Evolutionary conservation across 805 yeast species (phyloP), one percentile per base, ranked within the genome.

Genomic region (Saccharomycopsis synnaedendra): DNA sequence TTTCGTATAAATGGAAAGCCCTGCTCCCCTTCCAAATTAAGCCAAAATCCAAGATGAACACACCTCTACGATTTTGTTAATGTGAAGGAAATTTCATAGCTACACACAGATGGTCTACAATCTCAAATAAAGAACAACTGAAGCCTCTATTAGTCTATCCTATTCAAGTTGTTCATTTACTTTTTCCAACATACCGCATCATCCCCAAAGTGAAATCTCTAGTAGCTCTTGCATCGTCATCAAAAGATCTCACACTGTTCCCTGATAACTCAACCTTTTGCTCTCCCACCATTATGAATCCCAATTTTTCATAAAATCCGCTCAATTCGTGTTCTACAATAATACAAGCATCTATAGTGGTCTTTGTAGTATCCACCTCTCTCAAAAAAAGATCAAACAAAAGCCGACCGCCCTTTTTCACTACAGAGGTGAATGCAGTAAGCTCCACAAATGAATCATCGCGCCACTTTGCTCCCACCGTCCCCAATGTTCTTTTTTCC

Each of bases 381-480:
- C 52, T 53, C 4, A 46, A 42, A 43, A 59, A 42, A 31, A 40
- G 38, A 47, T 32, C 44, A 6, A 67, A 63, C 19, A 19, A 19
- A 8, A 34, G n/a, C 36, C 36, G 36, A n/a, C 36, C 36, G 10
- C 10, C 36, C 10, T 34, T 8, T n/a, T n/a, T 8, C 10, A 8
- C 10, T 48, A 72, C 75, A 0, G 83, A 74, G 0, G 80, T 70
- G 50, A 73, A 71, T 5, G 72, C 73, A 0, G 83, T 76, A 7
- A 78, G 46, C 53, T 74, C 80, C 40, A 61, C 58, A n/a, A 57
- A 57, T 9, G 39, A 44, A 38, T 46, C 38, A 1, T 46, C 42
- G 5, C 41, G 50, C 9, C 64, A 63, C 47, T 64, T 69, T 30
- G 64, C 48, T 3, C 66, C 71, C 3, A 62, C 54, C 2, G 71